These are phyloP conservation scores for Garcia nutans DNA, from an alignment of 345 rosid species.

Conservation along the genomic window DNA sequence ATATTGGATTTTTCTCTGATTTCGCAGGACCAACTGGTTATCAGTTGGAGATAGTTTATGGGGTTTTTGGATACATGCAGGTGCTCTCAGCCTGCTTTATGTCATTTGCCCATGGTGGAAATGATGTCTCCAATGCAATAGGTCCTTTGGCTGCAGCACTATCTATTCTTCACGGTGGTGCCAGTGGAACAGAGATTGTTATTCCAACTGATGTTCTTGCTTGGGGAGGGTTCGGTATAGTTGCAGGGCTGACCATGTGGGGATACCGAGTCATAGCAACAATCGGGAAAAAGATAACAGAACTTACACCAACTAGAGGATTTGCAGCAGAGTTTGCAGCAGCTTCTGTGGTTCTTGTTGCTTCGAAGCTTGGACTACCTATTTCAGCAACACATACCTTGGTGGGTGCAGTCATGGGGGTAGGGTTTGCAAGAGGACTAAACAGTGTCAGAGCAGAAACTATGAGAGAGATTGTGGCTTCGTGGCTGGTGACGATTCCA, in stretches of 20 bases:
- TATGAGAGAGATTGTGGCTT: constrained; percentile 80
- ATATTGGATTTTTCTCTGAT: constrained; percentile 76
- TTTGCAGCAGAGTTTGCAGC: constrained; percentile 98
- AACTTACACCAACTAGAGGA: constrained; percentile 93
- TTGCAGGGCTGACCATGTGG: constrained; percentile 86
- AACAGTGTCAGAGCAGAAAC: constrained; percentile 88
- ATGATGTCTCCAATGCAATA: constrained; percentile 92
- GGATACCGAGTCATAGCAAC: constrained; percentile 95
- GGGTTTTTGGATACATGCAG: constrained; percentile 93
- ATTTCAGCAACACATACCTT: constrained; percentile 90
- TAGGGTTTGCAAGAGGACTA: constrained; percentile 92
- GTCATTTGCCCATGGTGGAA: constrained; percentile 98
- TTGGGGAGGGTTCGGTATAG: constrained; percentile 97
- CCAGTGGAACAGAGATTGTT: constrained; percentile 55
- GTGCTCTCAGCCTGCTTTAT: constrained; percentile 96
- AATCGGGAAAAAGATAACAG: constrained; percentile 93
- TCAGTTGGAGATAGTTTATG: constrained; percentile 83
- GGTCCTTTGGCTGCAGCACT: constrained; percentile 93
- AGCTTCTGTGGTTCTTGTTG: constrained; percentile 85
- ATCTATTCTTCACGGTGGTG: constrained; percentile 76
- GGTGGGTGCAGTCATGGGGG: constrained; percentile 99
- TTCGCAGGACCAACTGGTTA: constrained; percentile 91
- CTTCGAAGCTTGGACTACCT: constrained; percentile 85
- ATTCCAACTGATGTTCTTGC: constrained; percentile 86
- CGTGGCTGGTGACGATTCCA: constrained; percentile 92